A percentile compares a stretch with the other conserved stretches of the same genome.
phyloP scores from a whole-genome alignment of 345 rosid species.

The Syzygium aqueum region DNA sequence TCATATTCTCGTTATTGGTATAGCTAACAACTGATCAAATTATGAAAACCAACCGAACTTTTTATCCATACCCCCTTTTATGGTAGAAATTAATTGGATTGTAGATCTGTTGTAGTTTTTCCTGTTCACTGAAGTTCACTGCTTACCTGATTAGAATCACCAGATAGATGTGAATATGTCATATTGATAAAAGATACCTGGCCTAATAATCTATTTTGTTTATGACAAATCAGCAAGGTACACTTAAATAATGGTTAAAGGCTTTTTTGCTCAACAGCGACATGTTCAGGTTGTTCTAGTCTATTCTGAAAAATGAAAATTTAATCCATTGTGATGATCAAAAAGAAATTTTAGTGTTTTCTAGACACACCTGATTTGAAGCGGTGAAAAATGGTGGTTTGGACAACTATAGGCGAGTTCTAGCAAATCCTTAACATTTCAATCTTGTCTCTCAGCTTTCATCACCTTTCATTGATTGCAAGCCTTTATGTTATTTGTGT shows the following conservation, averaged over 20 bases:
- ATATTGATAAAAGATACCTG: neutral
- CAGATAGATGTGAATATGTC: neutral
- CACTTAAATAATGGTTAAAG: neutral
- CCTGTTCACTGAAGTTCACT: neutral
- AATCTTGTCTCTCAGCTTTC: neutral
- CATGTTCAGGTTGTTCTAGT: neutral
- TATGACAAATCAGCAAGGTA: neutral
- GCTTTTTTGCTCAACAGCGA: neutral
- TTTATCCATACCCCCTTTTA: neutral
- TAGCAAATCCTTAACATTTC: neutral
- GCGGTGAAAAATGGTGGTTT: neutral
- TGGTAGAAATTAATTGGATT: neutral
- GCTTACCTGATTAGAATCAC: neutral
- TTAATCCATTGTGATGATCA: neutral
- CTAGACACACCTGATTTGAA: neutral
- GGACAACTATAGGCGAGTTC: neutral
- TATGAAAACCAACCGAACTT: neutral
- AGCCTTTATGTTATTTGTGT: neutral
- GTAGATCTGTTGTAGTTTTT: neutral
- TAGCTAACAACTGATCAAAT: neutral
- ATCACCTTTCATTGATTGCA: neutral
- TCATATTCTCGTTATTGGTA: neutral
- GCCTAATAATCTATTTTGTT: neutral
- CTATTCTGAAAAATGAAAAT: neutral
- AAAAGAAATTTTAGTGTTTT: neutral